Conservation (phyloP, 2,329 filamentous ascomycete species). For the Ramularia collo-cygni region DNA sequence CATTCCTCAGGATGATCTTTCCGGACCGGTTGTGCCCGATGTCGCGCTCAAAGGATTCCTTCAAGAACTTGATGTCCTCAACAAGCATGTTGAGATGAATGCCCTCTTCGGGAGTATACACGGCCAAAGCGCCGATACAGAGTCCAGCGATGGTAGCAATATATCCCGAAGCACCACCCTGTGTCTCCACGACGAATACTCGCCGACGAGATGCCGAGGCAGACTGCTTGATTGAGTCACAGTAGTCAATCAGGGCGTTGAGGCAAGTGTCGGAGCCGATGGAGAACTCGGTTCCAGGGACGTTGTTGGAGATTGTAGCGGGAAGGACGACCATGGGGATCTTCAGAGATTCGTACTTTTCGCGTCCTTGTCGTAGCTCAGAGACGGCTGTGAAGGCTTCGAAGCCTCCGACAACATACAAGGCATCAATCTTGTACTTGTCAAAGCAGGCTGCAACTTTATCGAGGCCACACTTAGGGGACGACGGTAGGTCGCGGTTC, state of each 20-base stretch:
- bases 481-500: constrained; percentile 83
- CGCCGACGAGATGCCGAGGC: constrained; percentile 87
- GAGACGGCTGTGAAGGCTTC: constrained; percentile 92
- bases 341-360: constrained; percentile 74
- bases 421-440: constrained; percentile 79
- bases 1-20: constrained; percentile 93
- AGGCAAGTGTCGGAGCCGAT: constrained; percentile 94
- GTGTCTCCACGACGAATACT: constrained; percentile 96
- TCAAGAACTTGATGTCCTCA: constrained; percentile 80
- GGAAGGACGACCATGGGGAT: constrained; percentile 89
- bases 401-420: constrained; percentile 86
- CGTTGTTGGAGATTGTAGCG: constrained; percentile 98
- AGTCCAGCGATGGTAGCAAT: constrained; percentile 85
- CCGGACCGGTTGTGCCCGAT: constrained; percentile 83
- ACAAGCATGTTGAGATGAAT: constrained; percentile 90
- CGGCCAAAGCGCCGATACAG: constrained; percentile 82
- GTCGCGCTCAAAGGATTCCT: constrained; percentile 77
- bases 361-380: constrained; percentile 74
- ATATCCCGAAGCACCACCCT: constrained; percentile 91
- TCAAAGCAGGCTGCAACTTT: constrained; percentile 76
- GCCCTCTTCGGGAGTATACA: constrained; percentile 96
- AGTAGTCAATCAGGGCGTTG: constrained; percentile 90
- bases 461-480: constrained; percentile 61
- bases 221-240: constrained; percentile 95
- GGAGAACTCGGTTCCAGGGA: constrained; percentile 94